These are phyloP conservation scores for Myriosclerotinia duriaeana DNA, from an alignment of 2,329 filamentous ascomycete genomes.

Conservation along the genomic window DNA sequence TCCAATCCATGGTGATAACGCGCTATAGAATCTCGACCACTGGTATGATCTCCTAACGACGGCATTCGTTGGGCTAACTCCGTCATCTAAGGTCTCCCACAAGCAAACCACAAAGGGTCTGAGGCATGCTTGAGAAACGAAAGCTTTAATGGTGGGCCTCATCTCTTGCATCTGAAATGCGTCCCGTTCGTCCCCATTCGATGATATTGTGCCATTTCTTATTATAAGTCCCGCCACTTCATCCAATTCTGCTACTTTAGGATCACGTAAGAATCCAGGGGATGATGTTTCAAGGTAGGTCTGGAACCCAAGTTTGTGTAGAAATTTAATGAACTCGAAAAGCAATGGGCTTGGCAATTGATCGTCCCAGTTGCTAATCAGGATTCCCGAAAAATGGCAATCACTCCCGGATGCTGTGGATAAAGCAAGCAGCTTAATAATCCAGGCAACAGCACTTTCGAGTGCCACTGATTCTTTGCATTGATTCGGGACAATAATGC, in stretches of 20 bases:
- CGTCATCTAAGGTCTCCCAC: slow-evolving; percentile 38
- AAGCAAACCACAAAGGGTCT: slow-evolving; percentile 36
- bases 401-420: slow-evolving; percentile 27
- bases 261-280: slow-evolving; percentile 31
- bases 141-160: slow-evolving; percentile 32
- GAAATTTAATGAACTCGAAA: slow-evolving; percentile 32
- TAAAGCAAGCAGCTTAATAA: slow-evolving; percentile 23
- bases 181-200: slow-evolving; percentile 45
- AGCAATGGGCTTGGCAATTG: slow-evolving; percentile 26
- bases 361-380: slow-evolving; percentile 32
- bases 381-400: slow-evolving; percentile 30
- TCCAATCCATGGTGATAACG: slow-evolving; percentile 29
- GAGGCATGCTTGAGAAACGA: slow-evolving; percentile 32
- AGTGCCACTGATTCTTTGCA: slow-evolving; percentile 1
- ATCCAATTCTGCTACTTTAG: slow-evolving; percentile 26
- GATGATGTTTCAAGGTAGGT: slow-evolving; percentile 34
- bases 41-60: slow-evolving; percentile 35
- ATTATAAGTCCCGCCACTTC: slow-evolving; percentile 44
- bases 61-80: slow-evolving; percentile 32
- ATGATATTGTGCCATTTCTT: slow-evolving; percentile 46
- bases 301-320: slow-evolving; percentile 32
- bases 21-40: slow-evolving; percentile 34
- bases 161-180: slow-evolving; percentile 44
- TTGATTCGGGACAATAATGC: slow-evolving; percentile 23
- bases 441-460: slow-evolving; percentile 10